Percentiles rank a stretch among this genome's conserved stretches.
Conservation (phyloP, 2,329 filamentous ascomycete species). For the Trichoderma koningiopsis region DNA sequence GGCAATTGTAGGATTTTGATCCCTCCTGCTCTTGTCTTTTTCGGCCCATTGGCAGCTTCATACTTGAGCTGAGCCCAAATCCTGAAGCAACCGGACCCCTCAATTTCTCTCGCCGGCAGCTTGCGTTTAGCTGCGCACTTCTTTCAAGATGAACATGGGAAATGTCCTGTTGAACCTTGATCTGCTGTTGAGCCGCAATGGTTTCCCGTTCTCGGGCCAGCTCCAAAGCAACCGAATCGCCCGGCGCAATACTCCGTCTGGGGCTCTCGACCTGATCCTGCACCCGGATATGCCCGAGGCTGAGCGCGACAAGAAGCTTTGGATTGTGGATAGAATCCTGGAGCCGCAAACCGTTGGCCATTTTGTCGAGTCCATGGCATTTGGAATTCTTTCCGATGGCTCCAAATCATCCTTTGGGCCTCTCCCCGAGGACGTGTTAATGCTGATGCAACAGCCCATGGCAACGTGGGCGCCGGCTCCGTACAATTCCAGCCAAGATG, state of each 20-base stretch:
- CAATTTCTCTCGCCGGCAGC: not conserved
- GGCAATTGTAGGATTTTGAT: not conserved
- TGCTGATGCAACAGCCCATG: constrained; percentile 26
- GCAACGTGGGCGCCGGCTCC: constrained; percentile 34
- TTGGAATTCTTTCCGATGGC: constrained; percentile 26
- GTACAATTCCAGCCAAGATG: constrained; percentile 19
- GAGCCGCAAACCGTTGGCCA: constrained; percentile 31
- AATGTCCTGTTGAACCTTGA: constrained; percentile 16
- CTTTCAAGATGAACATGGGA: constrained; percentile 11
- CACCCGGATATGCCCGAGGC: not conserved
- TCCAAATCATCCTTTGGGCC: constrained; percentile 21
- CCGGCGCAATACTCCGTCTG: constrained; percentile 21
- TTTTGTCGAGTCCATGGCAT: constrained; percentile 30
- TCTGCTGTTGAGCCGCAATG: constrained; percentile 19
- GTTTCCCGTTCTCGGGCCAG: not conserved
- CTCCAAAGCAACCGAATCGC: constrained; percentile 18
- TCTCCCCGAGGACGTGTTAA: not conserved
- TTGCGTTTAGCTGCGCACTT: not conserved
- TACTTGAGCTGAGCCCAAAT: not conserved
- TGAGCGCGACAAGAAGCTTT: constrained; percentile 23
- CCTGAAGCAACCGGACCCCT: not conserved
- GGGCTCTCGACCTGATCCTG: constrained; percentile 1
- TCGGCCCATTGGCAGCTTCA: not conserved
- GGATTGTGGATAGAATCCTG: constrained; percentile 32
- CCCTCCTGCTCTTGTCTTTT: not conserved